These are phyloP conservation scores for Drechslerella stenobrocha DNA, from an alignment of 2,329 filamentous ascomycete genomes.

Conservation along the genomic window DNA sequence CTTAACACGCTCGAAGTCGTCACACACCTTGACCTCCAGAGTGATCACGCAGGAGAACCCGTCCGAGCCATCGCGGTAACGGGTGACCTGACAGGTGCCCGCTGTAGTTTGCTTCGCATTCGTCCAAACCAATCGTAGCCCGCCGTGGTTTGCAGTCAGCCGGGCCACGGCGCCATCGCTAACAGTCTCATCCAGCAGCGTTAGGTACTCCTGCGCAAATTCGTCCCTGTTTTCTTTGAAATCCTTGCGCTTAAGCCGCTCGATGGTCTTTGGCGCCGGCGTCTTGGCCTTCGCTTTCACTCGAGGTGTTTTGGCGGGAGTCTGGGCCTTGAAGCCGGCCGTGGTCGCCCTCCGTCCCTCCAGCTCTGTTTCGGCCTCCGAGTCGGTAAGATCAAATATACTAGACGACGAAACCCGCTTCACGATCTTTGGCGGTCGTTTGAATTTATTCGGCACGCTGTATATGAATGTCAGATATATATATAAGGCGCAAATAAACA, in stretches of 20 bases:
- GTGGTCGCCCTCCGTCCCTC: background rate
- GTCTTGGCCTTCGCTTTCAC: slow-evolving; percentile 21
- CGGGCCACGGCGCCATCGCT: slow-evolving; percentile 24
- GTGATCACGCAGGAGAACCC: slow-evolving; percentile 30
- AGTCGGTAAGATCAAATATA: slow-evolving; percentile 40
- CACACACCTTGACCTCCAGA: slow-evolving; percentile 37
- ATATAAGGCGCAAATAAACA: background rate
- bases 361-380: slow-evolving; percentile 17
- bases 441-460: slow-evolving; percentile 33
- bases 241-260: slow-evolving; percentile 15
- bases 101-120: slow-evolving; percentile 39
- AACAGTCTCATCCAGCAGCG: slow-evolving; percentile 22
- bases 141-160: slow-evolving; percentile 21
- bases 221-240: slow-evolving; percentile 26
- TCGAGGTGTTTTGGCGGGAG: slow-evolving; percentile 16
- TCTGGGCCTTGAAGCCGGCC: background rate
- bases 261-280: slow-evolving; percentile 25
- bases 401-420: slow-evolving; percentile 22
- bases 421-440: slow-evolving; percentile 27
- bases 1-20: slow-evolving; percentile 27
- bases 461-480: slow-evolving; percentile 2
- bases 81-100: slow-evolving; percentile 21
- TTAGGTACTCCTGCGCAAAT: slow-evolving; percentile 28
- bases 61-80: slow-evolving; percentile 7
- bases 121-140: slow-evolving; percentile 35